Conservation (phyloP, 2,329 filamentous ascomycete genomes). For the Verruconis gallopava region DNA sequence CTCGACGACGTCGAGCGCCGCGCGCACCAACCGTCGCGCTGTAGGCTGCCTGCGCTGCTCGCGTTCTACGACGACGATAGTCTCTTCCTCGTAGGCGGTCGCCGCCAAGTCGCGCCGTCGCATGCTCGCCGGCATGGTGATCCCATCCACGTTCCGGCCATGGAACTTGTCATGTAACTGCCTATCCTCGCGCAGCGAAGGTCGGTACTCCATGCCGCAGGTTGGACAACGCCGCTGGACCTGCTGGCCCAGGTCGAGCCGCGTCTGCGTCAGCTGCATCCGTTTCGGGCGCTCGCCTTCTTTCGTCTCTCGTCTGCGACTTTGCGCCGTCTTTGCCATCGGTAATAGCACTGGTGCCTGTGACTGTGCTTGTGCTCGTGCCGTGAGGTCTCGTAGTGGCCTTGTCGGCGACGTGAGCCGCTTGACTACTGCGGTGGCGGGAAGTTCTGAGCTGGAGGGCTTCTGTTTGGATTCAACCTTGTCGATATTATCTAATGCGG, state of each 20-base stretch:
- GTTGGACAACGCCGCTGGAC: conserved; percentile 30
- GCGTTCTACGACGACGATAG: conserved; percentile 21
- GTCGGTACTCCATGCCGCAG: conserved; percentile 55
- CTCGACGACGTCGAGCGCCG: conserved; percentile 46
- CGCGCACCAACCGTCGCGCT: conserved; percentile 39
- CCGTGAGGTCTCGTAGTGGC: no score
- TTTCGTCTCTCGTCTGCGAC: no score
- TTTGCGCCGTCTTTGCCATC: no score
- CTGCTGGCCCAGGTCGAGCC: conserved; percentile 8
- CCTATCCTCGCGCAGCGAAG: conserved; percentile 48
- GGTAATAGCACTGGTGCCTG: no score
- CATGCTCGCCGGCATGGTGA: conserved; percentile 21
- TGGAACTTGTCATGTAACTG: conserved; percentile 52
- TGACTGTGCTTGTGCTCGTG: no score
- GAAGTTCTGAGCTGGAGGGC: no score
- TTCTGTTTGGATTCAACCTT: neutral
- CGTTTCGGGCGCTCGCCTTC: no score
- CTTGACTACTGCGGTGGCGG: no score
- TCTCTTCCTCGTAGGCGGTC: conserved; percentile 40
- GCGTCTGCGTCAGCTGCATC: conserved; percentile 7
- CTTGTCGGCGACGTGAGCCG: no score
- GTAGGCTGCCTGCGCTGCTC: conserved; percentile 36
- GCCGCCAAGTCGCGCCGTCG: conserved; percentile 13
- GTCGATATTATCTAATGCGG: neutral
- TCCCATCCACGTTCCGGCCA: conserved; percentile 45